Conservation (phyloP, 2,329 filamentous ascomycete species). For the Pseudogymnoascus sp. region DNA sequence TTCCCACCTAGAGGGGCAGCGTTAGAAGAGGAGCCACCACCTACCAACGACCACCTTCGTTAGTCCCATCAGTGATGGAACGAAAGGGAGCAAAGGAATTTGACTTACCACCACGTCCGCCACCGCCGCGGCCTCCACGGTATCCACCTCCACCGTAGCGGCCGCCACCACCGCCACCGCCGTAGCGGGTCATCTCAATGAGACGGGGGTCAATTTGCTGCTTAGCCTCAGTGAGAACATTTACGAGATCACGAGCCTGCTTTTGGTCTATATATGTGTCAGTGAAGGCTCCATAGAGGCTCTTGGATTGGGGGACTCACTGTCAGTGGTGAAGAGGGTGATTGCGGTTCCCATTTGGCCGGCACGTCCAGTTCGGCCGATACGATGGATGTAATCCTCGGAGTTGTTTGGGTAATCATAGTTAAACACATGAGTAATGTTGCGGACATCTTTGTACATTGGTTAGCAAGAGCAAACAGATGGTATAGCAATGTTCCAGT, state of each 20-base stretch:
- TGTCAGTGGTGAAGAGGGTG: constrained; percentile 98
- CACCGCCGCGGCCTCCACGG: constrained; percentile 45
- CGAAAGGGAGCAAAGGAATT: constrained; percentile 16
- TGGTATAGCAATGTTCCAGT: constrained; percentile 55
- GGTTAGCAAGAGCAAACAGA: constrained; percentile 68
- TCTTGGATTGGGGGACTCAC: constrained; percentile 51
- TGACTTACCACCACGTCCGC: constrained; percentile 20
- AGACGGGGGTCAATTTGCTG: constrained; percentile 96
- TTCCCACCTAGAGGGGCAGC: constrained; percentile 45
- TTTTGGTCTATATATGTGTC: constrained; percentile 57
- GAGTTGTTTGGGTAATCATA: constrained; percentile 99
- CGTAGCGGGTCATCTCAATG: constrained; percentile 89
- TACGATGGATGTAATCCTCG: constrained; percentile 96
- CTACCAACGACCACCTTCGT: constrained; percentile 31
- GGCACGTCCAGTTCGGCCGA: constrained; percentile 91
- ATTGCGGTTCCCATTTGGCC: constrained; percentile 93
- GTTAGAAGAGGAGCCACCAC: constrained; percentile 47
- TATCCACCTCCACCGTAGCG: constrained; percentile 57
- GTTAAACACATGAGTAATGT: constrained; percentile 99
- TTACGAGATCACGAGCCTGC: constrained; percentile 93
- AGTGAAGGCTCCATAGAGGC: constrained; percentile 16
- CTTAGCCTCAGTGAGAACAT: constrained; percentile 90
- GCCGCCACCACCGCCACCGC: constrained; percentile 73
- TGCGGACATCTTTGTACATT: constrained; percentile 90
- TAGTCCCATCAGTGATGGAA: constrained; percentile 30